phyloP scores from a whole-genome alignment of 768 basidiomycete genomes.

The Leccinum broughii region DNA sequence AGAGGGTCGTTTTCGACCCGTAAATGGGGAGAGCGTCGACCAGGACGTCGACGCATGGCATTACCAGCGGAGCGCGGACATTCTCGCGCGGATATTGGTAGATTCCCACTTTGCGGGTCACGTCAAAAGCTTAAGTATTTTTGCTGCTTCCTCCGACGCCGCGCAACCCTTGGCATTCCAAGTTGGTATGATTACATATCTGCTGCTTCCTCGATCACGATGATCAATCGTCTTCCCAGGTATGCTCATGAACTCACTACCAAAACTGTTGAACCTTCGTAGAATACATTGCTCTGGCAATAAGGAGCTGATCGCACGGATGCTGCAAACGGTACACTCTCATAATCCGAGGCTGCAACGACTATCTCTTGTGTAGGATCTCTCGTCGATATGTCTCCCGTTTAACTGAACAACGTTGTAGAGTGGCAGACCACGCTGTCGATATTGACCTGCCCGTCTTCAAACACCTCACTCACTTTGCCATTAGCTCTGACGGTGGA shows the following conservation, averaged over 20 bases:
- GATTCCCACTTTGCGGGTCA: slow-evolving; percentile 58
- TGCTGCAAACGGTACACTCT: slow-evolving; percentile 53
- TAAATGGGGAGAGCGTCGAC: slow-evolving; percentile 12
- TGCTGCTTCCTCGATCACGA: not conserved
- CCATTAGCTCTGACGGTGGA: slow-evolving; percentile 51
- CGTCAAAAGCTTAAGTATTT: slow-evolving; percentile 59
- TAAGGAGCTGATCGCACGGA: slow-evolving; percentile 50
- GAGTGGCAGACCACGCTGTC: slow-evolving; percentile 40
- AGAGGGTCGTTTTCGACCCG: slow-evolving; percentile 18
- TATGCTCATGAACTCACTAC: slow-evolving; percentile 70
- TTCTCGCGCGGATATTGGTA: slow-evolving; percentile 64
- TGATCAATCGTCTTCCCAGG: slow-evolving; percentile 36
- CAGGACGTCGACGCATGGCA: slow-evolving; percentile 50
- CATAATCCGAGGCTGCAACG: slow-evolving; percentile 55
- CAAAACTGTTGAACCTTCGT: slow-evolving; percentile 58
- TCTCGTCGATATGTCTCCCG: not conserved
- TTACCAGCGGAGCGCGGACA: slow-evolving; percentile 64
- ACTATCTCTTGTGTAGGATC: slow-evolving; percentile 53
- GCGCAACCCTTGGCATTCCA: slow-evolving; percentile 61
- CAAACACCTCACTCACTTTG: slow-evolving; percentile 59
- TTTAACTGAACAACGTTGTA: slow-evolving; percentile 7
- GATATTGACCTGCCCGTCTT: slow-evolving; percentile 52
- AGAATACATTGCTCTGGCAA: slow-evolving; percentile 63
- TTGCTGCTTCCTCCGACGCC: slow-evolving; percentile 50
- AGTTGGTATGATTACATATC: slow-evolving; percentile 44